Conservation (phyloP, 305 asterid species). For the Rubia balearica region DNA sequence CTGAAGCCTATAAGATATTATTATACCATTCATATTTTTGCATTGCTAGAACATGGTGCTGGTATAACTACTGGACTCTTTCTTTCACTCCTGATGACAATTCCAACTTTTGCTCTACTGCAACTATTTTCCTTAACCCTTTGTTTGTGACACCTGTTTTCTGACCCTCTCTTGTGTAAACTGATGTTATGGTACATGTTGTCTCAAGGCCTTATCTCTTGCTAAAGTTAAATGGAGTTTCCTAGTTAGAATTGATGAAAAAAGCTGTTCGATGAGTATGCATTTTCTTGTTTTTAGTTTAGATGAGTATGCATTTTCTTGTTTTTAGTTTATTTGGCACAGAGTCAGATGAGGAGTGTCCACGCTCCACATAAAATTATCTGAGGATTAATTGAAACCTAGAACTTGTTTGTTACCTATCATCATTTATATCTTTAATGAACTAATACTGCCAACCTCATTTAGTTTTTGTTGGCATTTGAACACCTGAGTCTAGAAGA, state of each 20-base stretch:
- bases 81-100: not conserved
- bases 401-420: not conserved
- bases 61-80: not conserved
- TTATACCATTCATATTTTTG: not conserved
- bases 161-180: not conserved
- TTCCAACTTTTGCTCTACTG: not conserved
- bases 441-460: not conserved
- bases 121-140: not conserved
- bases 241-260: constrained; percentile 3
- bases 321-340: constrained; percentile 1
- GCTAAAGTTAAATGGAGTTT: not conserved
- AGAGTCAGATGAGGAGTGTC: not conserved
- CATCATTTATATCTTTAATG: not conserved
- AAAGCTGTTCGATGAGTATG: not conserved
- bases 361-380: not conserved
- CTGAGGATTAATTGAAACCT: not conserved
- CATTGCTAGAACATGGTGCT: not conserved
- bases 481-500: not conserved
- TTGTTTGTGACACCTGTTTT: not conserved
- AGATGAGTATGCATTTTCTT: too few relatives aligned
- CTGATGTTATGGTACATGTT: not conserved
- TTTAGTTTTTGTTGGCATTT: not conserved
- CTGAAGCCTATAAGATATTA: not conserved
- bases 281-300: too few relatives aligned
- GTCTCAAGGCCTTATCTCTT: not conserved